phyloP scores from a whole-genome alignment of 2,329 filamentous ascomycete species.

The Camptophora hylomeconis region DNA sequence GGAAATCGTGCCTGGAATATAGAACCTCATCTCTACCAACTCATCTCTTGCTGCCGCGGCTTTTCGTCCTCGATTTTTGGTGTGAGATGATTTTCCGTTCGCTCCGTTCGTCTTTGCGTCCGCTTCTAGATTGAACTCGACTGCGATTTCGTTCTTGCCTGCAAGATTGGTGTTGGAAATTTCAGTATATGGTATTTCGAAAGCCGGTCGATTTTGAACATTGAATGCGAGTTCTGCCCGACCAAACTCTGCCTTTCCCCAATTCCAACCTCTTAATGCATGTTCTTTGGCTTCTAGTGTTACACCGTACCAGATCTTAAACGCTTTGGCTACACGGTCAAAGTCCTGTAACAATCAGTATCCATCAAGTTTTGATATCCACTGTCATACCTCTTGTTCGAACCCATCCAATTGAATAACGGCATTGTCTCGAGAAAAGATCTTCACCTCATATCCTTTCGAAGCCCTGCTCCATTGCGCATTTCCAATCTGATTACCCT shows the following conservation, averaged over 20 bases:
- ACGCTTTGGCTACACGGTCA: slow-evolving; percentile 78
- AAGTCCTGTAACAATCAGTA: slow-evolving; percentile 50
- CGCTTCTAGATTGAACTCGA: slow-evolving; percentile 73
- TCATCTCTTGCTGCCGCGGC: slow-evolving; percentile 81
- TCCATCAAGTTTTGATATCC: slow-evolving; percentile 3
- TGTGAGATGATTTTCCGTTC: slow-evolving; percentile 49
- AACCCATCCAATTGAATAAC: slow-evolving; percentile 94
- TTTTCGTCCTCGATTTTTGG: slow-evolving; percentile 68
- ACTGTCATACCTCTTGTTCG: slow-evolving; percentile 54
- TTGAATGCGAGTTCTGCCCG: slow-evolving; percentile 94
- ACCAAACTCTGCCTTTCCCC: slow-evolving; percentile 94
- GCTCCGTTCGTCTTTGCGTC: slow-evolving; percentile 60
- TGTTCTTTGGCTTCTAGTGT: slow-evolving; percentile 88
- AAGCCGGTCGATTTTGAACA: slow-evolving; percentile 89
- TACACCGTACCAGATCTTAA: slow-evolving; percentile 97
- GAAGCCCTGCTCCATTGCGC: slow-evolving; percentile 93
- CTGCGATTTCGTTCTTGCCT: slow-evolving; percentile 92
- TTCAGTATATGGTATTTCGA: slow-evolving; percentile 93
- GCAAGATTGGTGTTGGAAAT: slow-evolving; percentile 96
- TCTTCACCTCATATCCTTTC: slow-evolving; percentile 86
- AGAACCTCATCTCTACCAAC: slow-evolving; percentile 96
- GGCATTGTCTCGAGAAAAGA: slow-evolving; percentile 69
- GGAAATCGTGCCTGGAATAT: slow-evolving; percentile 82
- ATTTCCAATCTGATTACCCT: slow-evolving; percentile 68
- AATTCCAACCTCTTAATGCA: slow-evolving; percentile 93